These are phyloP conservation scores for Dryas octopetala DNA, from an alignment of 306 rosid species.

Conservation along the genomic window DNA sequence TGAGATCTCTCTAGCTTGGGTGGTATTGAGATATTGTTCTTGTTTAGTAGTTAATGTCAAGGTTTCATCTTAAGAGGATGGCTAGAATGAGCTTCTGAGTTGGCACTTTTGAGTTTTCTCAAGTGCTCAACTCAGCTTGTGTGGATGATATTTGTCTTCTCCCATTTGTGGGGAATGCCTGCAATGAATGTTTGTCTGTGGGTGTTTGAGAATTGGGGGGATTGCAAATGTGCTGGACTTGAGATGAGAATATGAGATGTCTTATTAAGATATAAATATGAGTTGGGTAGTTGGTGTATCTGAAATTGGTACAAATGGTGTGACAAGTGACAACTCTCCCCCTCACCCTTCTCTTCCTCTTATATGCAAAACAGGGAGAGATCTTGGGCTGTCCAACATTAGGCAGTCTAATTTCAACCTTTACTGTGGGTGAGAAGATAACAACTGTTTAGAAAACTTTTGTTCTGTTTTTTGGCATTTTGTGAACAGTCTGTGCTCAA, in stretches of 20 bases:
- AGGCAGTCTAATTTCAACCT: background rate
- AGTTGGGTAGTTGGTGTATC: background rate
- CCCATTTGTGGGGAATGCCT: background rate
- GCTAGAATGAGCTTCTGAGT: slow-evolving; percentile 4
- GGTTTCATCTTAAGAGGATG: background rate
- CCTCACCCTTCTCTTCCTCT: too few species aligned
- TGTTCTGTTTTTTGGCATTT: background rate
- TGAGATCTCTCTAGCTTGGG: background rate
- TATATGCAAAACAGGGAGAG: too few species aligned
- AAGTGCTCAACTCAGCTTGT: background rate
- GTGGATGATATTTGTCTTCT: background rate
- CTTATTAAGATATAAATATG: background rate
- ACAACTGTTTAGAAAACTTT: background rate
- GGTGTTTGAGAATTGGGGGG: background rate
- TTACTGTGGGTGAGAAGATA: background rate
- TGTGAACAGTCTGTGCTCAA: background rate
- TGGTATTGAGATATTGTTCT: background rate
- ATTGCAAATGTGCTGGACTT: slow-evolving; percentile 1
- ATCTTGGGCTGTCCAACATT: background rate
- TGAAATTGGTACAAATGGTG: background rate
- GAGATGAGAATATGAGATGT: background rate
- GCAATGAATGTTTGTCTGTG: background rate
- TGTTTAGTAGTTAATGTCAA: background rate
- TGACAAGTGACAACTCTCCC: too few species aligned
- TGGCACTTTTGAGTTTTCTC: background rate